These are phyloP conservation scores for Candida sphagnicola DNA, from an alignment of 805 yeast species.

Conservation along the genomic window DNA sequence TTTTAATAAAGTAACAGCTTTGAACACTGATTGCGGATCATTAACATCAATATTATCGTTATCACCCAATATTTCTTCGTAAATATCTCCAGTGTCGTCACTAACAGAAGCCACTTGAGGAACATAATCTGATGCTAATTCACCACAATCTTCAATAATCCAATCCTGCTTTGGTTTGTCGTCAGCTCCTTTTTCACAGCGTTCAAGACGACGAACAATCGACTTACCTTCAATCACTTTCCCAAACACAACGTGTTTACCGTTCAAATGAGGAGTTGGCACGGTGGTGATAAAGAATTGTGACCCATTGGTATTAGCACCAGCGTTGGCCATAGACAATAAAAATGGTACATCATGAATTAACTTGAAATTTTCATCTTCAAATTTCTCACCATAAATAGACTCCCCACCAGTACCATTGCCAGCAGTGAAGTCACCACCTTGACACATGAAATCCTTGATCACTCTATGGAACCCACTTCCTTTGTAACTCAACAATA, in stretches of 20 bases:
- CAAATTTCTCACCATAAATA: slow-evolving; percentile 55
- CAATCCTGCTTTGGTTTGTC: slow-evolving; percentile 76
- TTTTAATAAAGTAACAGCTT: slow-evolving; percentile 63
- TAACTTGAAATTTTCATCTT: slow-evolving; percentile 80
- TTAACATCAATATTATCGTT: slow-evolving; percentile 61
- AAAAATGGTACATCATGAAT: slow-evolving; percentile 83
- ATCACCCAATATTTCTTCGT: slow-evolving; percentile 72
- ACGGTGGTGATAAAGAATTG: slow-evolving; percentile 93
- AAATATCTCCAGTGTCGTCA: slow-evolving; percentile 81
- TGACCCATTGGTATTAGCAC: slow-evolving; percentile 93
- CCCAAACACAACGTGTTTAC: slow-evolving; percentile 96
- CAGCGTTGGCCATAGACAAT: slow-evolving; percentile 96
- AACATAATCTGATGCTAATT: slow-evolving; percentile 57
- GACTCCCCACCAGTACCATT: slow-evolving; percentile 43
- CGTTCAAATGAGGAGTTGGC: slow-evolving; percentile 90
- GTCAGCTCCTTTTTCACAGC: slow-evolving; percentile 53
- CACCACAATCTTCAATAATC: slow-evolving; percentile 75
- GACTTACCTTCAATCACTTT: slow-evolving; percentile 79
- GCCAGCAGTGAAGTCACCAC: slow-evolving; percentile 68
- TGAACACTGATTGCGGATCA: slow-evolving; percentile 61
- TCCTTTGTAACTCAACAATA: slow-evolving; percentile 71
- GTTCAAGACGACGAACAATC: slow-evolving; percentile 74
- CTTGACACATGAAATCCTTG: slow-evolving; percentile 87
- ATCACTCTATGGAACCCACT: slow-evolving; percentile 93
- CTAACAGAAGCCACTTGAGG: slow-evolving; percentile 42